Conservation (phyloP, 345 rosid species). For the Boechera retrofracta region DNA sequence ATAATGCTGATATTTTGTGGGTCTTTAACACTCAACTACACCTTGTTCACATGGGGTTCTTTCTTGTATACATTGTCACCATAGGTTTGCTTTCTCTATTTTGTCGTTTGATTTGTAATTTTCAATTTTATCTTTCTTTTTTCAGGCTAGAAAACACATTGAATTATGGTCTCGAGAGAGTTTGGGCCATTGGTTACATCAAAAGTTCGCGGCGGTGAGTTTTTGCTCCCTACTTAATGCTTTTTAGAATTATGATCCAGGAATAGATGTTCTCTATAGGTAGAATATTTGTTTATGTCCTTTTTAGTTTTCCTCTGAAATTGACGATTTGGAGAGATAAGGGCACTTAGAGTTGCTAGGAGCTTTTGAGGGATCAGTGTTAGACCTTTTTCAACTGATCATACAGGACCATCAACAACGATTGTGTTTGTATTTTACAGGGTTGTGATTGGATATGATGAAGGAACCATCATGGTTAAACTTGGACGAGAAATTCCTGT, state of each 20-base stretch:
- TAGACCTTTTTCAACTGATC: constrained; percentile 11
- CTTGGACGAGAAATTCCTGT: constrained; percentile 97
- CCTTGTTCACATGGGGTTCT: neutral
- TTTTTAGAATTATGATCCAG: neutral
- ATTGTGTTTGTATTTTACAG: constrained; percentile 51
- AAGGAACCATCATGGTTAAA: constrained; percentile 99
- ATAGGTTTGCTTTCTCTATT: neutral
- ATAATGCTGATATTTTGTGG: constrained; percentile 15
- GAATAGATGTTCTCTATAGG: constrained; percentile 23
- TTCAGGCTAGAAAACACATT: constrained; percentile 72
- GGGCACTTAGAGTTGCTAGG: constrained; percentile 18
- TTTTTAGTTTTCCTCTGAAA: neutral
- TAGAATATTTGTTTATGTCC: constrained; percentile 17
- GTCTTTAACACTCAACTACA: constrained; percentile 7
- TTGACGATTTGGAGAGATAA: constrained; percentile 19
- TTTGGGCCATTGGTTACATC: constrained; percentile 90
- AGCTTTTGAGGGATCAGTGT: constrained; percentile 20
- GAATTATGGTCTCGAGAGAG: constrained; percentile 97
- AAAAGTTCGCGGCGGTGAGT: constrained; percentile 90
- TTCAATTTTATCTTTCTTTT: constrained; percentile 16
- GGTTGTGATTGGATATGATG: constrained; percentile 97
- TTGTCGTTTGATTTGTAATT: constrained; percentile 4
- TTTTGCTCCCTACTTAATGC: neutral
- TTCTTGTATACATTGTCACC: constrained; percentile 15
- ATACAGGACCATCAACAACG: constrained; percentile 20